Conservation (phyloP, 768 basidiomycete genomes). For the Coprinopsis sp. region DNA sequence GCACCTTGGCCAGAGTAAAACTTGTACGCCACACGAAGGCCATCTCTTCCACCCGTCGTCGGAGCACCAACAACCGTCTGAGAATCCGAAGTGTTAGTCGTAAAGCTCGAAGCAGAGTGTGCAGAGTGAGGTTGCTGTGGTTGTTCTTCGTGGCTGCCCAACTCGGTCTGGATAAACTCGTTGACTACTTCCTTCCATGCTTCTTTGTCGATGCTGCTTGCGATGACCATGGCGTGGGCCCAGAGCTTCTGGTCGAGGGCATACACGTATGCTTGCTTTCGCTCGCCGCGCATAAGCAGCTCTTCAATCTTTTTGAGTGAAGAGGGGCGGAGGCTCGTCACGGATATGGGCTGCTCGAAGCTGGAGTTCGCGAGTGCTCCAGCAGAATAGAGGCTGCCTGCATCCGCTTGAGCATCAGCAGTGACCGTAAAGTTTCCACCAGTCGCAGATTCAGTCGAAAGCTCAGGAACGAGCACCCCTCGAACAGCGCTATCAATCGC, state of each 20-base stretch:
- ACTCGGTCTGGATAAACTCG: slow-evolving; percentile 78
- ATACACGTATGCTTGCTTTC: slow-evolving; percentile 80
- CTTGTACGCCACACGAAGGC: slow-evolving; percentile 77
- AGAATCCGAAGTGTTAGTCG: slow-evolving; percentile 16
- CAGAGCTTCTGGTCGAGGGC: slow-evolving; percentile 87
- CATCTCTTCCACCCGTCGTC: slow-evolving; percentile 54
- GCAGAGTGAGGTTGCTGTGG: too few species aligned
- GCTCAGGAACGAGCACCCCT: slow-evolving; percentile 59
- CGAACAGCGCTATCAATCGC: slow-evolving; percentile 74
- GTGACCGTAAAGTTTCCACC: slow-evolving; percentile 16
- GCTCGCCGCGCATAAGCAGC: slow-evolving; percentile 78
- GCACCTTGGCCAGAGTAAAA: slow-evolving; percentile 81
- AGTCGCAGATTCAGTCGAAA: slow-evolving; percentile 21
- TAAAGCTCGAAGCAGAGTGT: too few species aligned
- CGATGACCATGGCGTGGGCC: slow-evolving; percentile 94
- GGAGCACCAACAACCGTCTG: slow-evolving; percentile 10
- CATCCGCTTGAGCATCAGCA: slow-evolving; percentile 25
- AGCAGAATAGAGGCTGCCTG: slow-evolving; percentile 6
- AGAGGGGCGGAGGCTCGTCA: slow-evolving; percentile 55
- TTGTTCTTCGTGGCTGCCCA: slow-evolving; percentile 40
- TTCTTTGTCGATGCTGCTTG: slow-evolving; percentile 89
- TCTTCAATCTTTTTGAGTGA: slow-evolving; percentile 74
- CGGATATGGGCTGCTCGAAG: slow-evolving; percentile 52
- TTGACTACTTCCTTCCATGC: slow-evolving; percentile 88
- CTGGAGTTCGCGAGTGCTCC: not conserved